Conservation (phyloP, 495 filamentous ascomycete genomes). For the Penicillium salamii region DNA sequence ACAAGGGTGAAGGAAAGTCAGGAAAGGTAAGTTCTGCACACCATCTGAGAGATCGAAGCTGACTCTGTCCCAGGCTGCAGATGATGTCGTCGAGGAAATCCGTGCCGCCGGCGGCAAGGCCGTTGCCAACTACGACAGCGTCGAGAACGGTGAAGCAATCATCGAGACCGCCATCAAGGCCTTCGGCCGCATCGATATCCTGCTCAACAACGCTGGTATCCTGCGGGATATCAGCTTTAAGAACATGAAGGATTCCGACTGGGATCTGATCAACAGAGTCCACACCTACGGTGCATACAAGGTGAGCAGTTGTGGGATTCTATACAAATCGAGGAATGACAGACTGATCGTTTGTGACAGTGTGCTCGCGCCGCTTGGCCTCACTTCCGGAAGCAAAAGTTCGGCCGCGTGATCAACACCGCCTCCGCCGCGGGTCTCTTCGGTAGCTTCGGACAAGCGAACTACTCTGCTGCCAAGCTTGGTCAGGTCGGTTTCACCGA, state of each 20-base stretch:
- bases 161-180: conserved; percentile 93
- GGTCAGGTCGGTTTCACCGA: conserved; percentile 97
- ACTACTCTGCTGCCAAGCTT: conserved; percentile 97
- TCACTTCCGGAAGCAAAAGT: conserved; percentile 98
- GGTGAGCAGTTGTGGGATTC: conserved; percentile 45
- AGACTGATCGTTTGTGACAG: conserved; percentile 31
- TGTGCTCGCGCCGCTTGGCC: conserved; percentile 96
- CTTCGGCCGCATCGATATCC: conserved; percentile 90
- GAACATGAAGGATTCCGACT: conserved; percentile 97
- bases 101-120: conserved; percentile 89
- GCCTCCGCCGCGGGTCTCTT: conserved; percentile 93
- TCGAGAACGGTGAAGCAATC: conserved; percentile 90
- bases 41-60: conserved; percentile 11
- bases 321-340: neutral
- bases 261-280: conserved; percentile 91
- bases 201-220: conserved; percentile 98
- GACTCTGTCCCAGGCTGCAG: conserved; percentile 66
- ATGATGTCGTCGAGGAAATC: conserved; percentile 95
- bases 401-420: conserved; percentile 93
- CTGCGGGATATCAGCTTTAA: conserved; percentile 95
- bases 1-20: conserved; percentile 90
- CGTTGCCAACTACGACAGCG: conserved; percentile 97
- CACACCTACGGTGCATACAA: conserved; percentile 97
- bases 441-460: conserved; percentile 92
- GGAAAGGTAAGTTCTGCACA: conserved; percentile 58